Evolutionary conservation across 306 rosid species (phyloP).

Genomic region (Cicer pinnatifidum): DNA sequence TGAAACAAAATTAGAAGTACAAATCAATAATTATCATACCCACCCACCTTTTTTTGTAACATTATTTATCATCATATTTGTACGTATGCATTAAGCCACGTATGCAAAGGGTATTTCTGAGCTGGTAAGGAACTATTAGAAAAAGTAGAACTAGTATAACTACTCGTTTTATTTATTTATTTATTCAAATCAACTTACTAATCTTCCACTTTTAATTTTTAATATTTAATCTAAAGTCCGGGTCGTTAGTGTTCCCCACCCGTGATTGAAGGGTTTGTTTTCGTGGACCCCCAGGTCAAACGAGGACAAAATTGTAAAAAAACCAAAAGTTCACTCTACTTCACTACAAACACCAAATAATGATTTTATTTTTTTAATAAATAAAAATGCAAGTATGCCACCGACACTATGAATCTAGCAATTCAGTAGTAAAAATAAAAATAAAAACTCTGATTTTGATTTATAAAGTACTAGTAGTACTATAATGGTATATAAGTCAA

Average conservation of each 20-base stretch:
- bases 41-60: constrained; percentile 2
- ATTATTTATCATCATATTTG: background rate
- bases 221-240: background rate
- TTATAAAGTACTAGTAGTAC: background rate
- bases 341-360: background rate
- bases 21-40: constrained; percentile 10
- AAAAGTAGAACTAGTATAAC: constrained; percentile 14
- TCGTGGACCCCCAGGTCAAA: constrained; percentile 51
- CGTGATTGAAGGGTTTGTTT: constrained; percentile 64
- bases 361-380: background rate
- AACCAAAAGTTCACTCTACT: constrained; percentile 33
- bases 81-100: background rate
- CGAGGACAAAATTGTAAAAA: constrained; percentile 34
- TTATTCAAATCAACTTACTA: background rate
- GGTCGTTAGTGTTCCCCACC: constrained; percentile 47
- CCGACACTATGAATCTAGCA: constrained; percentile 63
- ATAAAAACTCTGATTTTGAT: background rate
- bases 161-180: constrained; percentile 7
- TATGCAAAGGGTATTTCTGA: background rate
- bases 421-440: constrained; percentile 1
- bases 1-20: background rate
- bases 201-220: constrained; percentile 17
- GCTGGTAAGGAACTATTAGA: constrained; percentile 7
- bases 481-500: too few species aligned
- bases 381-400: constrained; percentile 15